Evolutionary conservation across 208 protist genomes (phyloP), one percentile per base, ranked within the genome.

Genomic region (Trypanosoma congolense): DNA sequence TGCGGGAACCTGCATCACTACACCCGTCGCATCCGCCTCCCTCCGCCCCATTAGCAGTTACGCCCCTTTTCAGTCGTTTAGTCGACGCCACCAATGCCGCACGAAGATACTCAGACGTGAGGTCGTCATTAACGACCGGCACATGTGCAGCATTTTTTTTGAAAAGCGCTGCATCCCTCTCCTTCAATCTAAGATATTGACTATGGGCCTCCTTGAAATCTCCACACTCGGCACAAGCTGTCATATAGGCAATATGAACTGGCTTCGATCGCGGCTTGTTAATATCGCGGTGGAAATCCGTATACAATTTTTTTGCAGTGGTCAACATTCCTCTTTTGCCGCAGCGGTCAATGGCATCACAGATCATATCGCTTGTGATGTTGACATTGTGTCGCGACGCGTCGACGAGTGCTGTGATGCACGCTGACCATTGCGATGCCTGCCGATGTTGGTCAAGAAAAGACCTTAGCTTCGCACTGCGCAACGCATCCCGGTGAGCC

Each of bases 21-120:
- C n/a, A n/a, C n/a, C n/a, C n/a, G n/a, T n/a, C n/a, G n/a, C n/a
- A n/a, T n/a, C n/a, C n/a, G n/a, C n/a, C n/a, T n/a, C n/a, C n/a
- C n/a, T n/a, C n/a, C n/a, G n/a, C n/a, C n/a, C n/a, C n/a, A n/a
- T 44, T 53, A 41, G n/a, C 26, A 21, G 18, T 2, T 24, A 5
- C 10, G n/a, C 22, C 24, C 28, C 25, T 16, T 33, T 44, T 5
- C 36, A 14, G 30, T 18, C 25, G 2, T 10, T 21, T 29, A 10
- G 4, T 35, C 3, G 61, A 63, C 4, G 77, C 66, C 6, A 67
- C 61, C 14, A 87, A 55, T 21, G 73, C 75, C 3, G 80, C 66
- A 9, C 80, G 66, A 61, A 87, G 74, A 53, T 87, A 87, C 63
- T 81, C 69, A 3, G 73, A 75, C 10, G 59, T 74, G 24, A 87